A percentile compares a stretch with the other conserved stretches of the same genome.
Evolutionary conservation across 192 early-diverging fungal genomes (phyloP).

Genomic region (Haplosporangium gracile): DNA sequence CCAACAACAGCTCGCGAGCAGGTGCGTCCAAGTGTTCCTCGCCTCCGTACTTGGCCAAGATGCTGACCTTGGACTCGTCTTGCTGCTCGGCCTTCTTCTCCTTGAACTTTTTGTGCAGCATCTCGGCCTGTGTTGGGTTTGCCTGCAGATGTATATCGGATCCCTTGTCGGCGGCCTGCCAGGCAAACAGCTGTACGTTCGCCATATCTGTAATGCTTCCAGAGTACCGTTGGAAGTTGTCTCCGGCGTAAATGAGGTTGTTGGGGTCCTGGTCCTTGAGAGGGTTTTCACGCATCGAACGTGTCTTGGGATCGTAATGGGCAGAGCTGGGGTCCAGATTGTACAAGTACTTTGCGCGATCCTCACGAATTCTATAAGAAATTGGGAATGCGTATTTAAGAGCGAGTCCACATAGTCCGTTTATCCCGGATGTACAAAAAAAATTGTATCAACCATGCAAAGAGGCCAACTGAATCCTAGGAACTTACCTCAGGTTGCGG

Average conservation of each 20-base stretch:
- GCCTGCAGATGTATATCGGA: conserved; percentile 91
- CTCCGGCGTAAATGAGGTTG: conserved; percentile 79
- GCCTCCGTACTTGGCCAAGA: conserved; percentile 94
- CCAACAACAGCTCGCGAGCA: conserved; percentile 90
- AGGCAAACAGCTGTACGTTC: conserved; percentile 92
- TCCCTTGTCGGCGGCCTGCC: conserved; percentile 90
- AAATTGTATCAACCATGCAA: neutral
- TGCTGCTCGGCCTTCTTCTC: conserved; percentile 84
- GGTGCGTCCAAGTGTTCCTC: conserved; percentile 93
- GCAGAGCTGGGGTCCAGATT: conserved; percentile 96
- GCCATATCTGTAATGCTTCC: conserved; percentile 87
- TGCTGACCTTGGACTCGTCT: conserved; percentile 77
- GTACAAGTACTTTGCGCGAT: conserved; percentile 98
- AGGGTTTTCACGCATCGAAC: conserved; percentile 99
- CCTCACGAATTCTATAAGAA: conserved; percentile 89
- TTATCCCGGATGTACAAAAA: neutral
- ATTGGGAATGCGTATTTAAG: neutral
- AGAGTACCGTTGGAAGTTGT: conserved; percentile 94
- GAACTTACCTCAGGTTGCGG: conserved; percentile 85
- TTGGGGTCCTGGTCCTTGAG: conserved; percentile 74
- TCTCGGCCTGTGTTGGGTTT: conserved; percentile 94
- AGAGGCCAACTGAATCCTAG: neutral
- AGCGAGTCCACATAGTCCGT: neutral
- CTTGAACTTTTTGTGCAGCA: conserved; percentile 91
- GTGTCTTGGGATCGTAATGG: conserved; percentile 98